Conservation (phyloP, 2,329 filamentous ascomycete species). For the Cordyceps tenuipes region DNA sequence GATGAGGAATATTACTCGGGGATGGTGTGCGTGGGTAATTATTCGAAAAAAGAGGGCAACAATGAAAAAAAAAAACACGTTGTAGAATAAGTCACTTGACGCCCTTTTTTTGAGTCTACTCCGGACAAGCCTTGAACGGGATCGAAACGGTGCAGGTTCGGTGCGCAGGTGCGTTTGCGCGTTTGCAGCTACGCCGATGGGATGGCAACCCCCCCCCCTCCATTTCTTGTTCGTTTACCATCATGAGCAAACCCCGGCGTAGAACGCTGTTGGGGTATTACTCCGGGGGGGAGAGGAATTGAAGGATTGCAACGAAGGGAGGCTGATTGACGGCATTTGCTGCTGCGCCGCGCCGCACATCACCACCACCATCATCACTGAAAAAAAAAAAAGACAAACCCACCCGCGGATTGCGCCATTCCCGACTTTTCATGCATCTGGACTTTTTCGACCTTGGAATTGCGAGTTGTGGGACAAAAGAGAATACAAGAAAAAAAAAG, state of each 20-base stretch:
- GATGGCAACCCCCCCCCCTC: not conserved
- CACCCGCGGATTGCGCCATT: slow-evolving; percentile 1
- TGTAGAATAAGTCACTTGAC: no score
- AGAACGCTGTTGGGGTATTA: not conserved
- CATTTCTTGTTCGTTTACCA: no score
- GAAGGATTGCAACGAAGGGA: no score
- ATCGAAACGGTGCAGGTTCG: not conserved
- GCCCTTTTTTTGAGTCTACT: not conserved
- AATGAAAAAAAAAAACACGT: not conserved
- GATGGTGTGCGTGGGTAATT: not conserved
- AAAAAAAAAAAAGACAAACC: no score
- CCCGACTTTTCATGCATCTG: not conserved
- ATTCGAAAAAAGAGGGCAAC: not conserved
- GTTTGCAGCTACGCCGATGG: not conserved
- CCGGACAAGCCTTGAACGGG: not conserved
- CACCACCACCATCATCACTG: not conserved
- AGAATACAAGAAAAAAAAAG: not conserved
- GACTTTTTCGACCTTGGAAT: not conserved
- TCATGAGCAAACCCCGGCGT: not conserved
- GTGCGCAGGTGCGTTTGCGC: not conserved
- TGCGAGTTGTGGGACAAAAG: not conserved
- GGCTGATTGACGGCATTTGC: not conserved
- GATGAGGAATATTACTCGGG: not conserved
- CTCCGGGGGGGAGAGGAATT: not conserved
- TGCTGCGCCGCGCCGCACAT: not conserved